Evolutionary conservation across 768 basidiomycete genomes (phyloP), one percentile per base, ranked within the genome.

Genomic region (Suillus americanus): DNA sequence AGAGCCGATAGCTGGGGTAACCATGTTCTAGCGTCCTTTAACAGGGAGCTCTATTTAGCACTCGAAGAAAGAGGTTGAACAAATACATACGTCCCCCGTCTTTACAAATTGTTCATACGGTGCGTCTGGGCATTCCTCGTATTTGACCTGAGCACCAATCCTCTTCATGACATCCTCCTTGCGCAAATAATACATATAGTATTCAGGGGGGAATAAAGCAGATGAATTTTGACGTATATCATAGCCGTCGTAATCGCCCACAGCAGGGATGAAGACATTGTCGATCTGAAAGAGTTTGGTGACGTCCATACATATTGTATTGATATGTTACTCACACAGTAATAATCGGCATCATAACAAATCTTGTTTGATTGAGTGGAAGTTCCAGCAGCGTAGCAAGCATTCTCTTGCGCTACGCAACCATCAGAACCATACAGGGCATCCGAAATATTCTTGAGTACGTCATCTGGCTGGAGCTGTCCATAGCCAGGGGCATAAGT

Each of bases 401-500:
- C 82, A 63, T 80, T 63, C 69, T 85, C 85, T 69, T 86, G 85
- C 9, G 77, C 85, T 55, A 78, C 70, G 66, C 88, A 90, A 13
- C 88, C 88, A 13, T 78, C 75, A 0, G 78, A 53, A 8, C 72
- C 73, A 65, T 81, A 87, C 69, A 78, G 87, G 2, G 85, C 76
- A 1, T 79, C 63, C 41, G 83, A 86, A n/a, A 89, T 74, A 41
- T 79, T 65, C 37, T 75, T 70, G 46, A 89, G 72, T 2, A 85
- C 81, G 5, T 68, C 64, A 48, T 82, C 77, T 37, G 77, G 78
- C 65, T 85, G 85, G 13, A 90, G 82, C 65, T 81, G 87, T 10
- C 88, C 88, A 66, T 89, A 90, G 20, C 87, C 86, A 12, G 88
- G 88, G 0, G 89, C 89, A 43, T 87, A 71, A 0, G 81, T 81